Base-by-base conservation (phyloP, 164 flowering plant genomes). In the Nymphaea thermarum region DNA sequence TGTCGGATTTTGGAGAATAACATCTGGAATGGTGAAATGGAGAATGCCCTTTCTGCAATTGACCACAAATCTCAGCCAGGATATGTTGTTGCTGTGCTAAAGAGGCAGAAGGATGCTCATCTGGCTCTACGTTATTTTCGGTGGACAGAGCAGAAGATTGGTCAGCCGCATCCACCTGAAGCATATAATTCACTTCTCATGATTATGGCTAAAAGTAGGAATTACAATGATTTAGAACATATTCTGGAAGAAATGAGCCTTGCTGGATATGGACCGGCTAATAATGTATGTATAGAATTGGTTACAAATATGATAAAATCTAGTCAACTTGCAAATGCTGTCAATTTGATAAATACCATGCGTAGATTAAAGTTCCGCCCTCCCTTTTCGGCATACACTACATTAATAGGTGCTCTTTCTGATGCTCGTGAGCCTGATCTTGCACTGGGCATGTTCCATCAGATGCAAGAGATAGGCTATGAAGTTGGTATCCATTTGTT, bases 381-480 rank as follows among this genome's bases (percentile, higher is more conserved):
- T n/a, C 93, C 98, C 8, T 93, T 86, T 84, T 90, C 93, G 6
- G 98, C 98, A 18, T 90, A 90, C 70, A 93, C 98, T 44, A 87
- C 87, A 69, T 73, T 93, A 43, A 89, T 93, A 45, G 98, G 98
- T 71, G 91, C 98, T 42, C 77, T 90, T 2, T 78, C 97, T 62
- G 80, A 68, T 15, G 82, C 77, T 62, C 79, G 72, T 63, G 80
- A 89, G 65, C 86, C 92, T 68, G 85, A 86, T 75, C 80, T 80
- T 67, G 86, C 87, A 78, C 90, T 90, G 53, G 67, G 73, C 61
- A 87, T 93, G 67, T 87, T 93, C 74, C 85, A 84, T 62, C 96
- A 93, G 81, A 87, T 93, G 96, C 93, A 88, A 77, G 96, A 93
- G 66, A 74, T 93, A 47, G 96, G 96, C 64, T 93, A 93, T 79